Percentiles rank a stretch among this genome's conserved stretches.
These are phyloP conservation scores for Neofusicoccum parvum DNA, from an alignment of 2,329 filamentous ascomycete species.

Conservation along the genomic window DNA sequence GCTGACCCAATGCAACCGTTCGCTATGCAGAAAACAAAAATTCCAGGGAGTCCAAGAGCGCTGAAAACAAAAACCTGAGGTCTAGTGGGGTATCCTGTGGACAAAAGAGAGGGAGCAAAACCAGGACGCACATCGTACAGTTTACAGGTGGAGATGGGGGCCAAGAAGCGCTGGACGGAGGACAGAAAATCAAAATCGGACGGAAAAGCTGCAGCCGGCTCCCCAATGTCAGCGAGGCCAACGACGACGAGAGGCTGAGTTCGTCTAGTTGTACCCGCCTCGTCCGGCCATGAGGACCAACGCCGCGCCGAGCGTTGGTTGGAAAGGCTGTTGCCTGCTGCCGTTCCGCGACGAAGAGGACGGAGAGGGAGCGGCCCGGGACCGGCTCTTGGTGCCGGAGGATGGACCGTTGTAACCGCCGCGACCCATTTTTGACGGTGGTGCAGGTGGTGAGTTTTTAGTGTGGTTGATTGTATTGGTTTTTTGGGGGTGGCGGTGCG, in stretches of 20 bases:
- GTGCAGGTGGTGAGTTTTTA: background rate
- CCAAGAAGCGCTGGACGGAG: background rate
- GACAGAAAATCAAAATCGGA: background rate
- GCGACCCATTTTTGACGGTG: slow-evolving; percentile 1
- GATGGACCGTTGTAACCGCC: slow-evolving; percentile 25
- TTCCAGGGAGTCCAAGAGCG: background rate
- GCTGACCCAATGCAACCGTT: slow-evolving; percentile 4
- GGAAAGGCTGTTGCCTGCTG: background rate
- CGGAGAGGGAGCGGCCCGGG: background rate
- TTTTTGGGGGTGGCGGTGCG: slow-evolving; percentile 15
- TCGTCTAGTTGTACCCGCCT: slow-evolving; percentile 29
- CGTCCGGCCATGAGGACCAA: slow-evolving; percentile 17
- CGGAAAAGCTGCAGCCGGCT: background rate
- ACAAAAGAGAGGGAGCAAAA: background rate
- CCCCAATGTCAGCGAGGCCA: background rate
- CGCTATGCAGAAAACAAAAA: slow-evolving; percentile 19
- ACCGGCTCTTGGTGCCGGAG: background rate
- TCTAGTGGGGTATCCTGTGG: slow-evolving; percentile 9
- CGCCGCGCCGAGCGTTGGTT: background rate
- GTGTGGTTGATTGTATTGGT: background rate
- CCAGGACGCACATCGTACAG: background rate
- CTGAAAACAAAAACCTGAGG: background rate
- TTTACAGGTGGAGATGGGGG: background rate
- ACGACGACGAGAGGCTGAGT: background rate
- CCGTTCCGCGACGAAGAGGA: background rate